phyloP scores from a whole-genome alignment of 306 rosid species.

The Pyrus communis region DNA sequence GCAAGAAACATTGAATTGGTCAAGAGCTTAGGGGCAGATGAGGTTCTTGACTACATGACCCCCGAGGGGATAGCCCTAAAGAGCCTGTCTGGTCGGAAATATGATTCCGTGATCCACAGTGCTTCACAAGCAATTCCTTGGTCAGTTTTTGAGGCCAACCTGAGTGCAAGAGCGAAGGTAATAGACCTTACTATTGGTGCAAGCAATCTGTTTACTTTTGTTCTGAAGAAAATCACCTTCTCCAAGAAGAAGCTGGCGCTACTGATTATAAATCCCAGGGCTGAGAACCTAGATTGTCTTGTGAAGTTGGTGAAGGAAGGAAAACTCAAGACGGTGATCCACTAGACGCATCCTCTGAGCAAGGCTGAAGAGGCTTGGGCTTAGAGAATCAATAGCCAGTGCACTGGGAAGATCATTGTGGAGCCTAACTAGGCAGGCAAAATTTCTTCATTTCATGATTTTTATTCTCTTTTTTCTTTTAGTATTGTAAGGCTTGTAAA shows the following conservation, averaged over 20 bases:
- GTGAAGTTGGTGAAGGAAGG: conserved; percentile 48
- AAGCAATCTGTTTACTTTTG: conserved; percentile 23
- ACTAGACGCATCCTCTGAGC: conserved; percentile 47
- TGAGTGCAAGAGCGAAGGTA: conserved; percentile 44
- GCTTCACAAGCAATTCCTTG: conserved; percentile 39
- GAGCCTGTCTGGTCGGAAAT: conserved; percentile 62
- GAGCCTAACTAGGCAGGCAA: conserved; percentile 9
- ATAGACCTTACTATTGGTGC: conserved; percentile 40
- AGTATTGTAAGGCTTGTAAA: too few relatives aligned
- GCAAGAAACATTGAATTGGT: conserved; percentile 56
- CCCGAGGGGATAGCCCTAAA: conserved; percentile 49
- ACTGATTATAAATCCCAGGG: conserved; percentile 16
- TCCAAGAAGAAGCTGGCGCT: conserved; percentile 55
- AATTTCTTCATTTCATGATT: not conserved
- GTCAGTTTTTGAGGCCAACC: conserved; percentile 50
- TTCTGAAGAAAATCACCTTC: conserved; percentile 52
- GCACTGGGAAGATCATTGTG: conserved; percentile 66
- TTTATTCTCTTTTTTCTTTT: too few relatives aligned
- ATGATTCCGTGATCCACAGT: conserved; percentile 50
- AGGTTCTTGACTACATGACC: conserved; percentile 62
- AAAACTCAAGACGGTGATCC: conserved; percentile 48
- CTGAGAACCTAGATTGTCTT: conserved; percentile 40
- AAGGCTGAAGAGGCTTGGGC: conserved; percentile 81
- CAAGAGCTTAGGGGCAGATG: conserved; percentile 62
- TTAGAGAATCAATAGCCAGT: conserved; percentile 49